Evolutionary conservation across 805 yeast genomes (phyloP), one percentile per base, ranked within the genome.

Genomic region (Candida loeiensis): DNA sequence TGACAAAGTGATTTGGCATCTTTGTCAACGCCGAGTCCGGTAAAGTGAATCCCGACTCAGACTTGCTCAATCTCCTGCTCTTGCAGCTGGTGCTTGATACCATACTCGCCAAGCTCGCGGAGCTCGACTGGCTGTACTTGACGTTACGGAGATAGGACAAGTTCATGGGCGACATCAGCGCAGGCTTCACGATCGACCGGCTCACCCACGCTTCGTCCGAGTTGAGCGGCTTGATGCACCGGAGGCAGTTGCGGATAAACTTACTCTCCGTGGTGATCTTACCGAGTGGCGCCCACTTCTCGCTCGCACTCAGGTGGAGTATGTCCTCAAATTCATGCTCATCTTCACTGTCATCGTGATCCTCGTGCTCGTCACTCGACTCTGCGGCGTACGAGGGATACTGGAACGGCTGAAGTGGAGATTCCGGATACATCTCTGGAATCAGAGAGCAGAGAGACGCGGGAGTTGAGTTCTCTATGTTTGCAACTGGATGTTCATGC

Each of bases 161-260:
- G 32, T 50, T 58, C 33, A 58, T 34, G 1, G 50, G 52, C 16
- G 46, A 46, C 28, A 46, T 41, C 4, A 58, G 46, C 2, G 70
- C 55, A 2, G 71, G 69, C 44, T 66, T 66, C 22, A 71, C 66
- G 15, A 75, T 48, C 21, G 64, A 53, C 48, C 67, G 74, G 32
- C 77, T 75, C 16, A 71, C 57, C 84, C 85, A 79, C 6, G 66
- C 48, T 31, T 77, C 80, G 33, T 73, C 77, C 45, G 65, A 64
- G 1, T 71, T 63, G 39, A 79, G 61, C 3, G 81, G 74, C 47
- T 69, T 74, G 18, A 79, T 74, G 46, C 85, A 79, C 35, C 82
- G 69, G 24, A 79, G 53, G 13, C 80, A 71, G 52, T 78, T 78
- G 34, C 74, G 66, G 31, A 73, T 63, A 45, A 62, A 64, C 44